A percentile compares a stretch with the other conserved stretches of the same genome.
These are phyloP conservation scores for Nicotiana sylvestris DNA, from an alignment of 257 asterid species.

Conservation along the genomic window DNA sequence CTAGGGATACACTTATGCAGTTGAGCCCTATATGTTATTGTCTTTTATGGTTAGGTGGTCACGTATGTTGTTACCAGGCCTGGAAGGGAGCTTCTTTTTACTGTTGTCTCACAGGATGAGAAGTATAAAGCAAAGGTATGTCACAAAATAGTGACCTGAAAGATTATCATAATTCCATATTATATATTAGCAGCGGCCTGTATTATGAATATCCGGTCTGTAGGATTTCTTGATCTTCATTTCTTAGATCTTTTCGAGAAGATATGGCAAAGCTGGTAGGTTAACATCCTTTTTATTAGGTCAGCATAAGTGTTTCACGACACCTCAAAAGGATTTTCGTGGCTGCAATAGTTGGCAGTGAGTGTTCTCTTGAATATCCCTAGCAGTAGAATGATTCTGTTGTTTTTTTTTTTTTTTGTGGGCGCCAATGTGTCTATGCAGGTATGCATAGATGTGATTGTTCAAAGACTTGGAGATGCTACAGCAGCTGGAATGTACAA, in stretches of 20 bases:
- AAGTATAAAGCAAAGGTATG: constrained; percentile 95
- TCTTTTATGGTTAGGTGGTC: constrained; percentile 56
- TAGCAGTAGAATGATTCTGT: constrained; percentile 3
- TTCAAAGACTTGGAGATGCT: constrained; percentile 96
- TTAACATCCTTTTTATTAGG: background rate
- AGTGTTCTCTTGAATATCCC: background rate
- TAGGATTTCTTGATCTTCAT: background rate
- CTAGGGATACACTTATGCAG: background rate
- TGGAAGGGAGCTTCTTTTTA: constrained; percentile 90
- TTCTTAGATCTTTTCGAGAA: background rate
- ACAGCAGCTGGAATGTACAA: constrained; percentile 95
- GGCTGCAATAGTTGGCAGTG: background rate
- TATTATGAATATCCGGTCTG: background rate
- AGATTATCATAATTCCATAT: background rate
- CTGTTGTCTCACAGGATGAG: constrained; percentile 91
- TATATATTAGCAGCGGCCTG: background rate
- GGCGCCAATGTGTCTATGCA: constrained; percentile 13
- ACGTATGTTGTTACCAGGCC: constrained; percentile 88
- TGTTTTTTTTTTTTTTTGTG: background rate
- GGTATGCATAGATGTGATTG: constrained; percentile 96
- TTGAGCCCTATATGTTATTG: background rate
- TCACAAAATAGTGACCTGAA: background rate
- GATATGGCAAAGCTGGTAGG: background rate
- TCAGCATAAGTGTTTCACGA: background rate
- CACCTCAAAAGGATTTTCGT: background rate